Evolutionary conservation across 257 asterid species (phyloP), one percentile per base, ranked within the genome.

Genomic region (Dorcoceras hygrometricum): DNA sequence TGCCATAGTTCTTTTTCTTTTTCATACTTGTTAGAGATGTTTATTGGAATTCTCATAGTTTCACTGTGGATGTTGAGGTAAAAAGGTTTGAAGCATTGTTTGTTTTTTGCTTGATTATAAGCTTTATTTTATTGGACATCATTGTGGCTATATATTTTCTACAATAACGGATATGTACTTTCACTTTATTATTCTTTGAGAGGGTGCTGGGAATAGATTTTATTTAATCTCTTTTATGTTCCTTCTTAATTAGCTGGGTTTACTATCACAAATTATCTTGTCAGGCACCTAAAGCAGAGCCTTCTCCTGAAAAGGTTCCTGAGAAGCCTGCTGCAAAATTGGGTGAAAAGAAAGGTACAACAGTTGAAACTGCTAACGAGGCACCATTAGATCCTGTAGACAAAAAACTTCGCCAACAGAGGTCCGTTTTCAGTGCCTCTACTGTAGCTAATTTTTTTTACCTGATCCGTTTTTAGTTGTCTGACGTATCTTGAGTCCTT

Each of bases 341-440:
- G 7, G 57, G 26, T 73, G 91, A 87, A 51, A 85, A 84, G 86
- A 85, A 87, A 76, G 89, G 75, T 69, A 82, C 81, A 75, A 81
- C 76, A 54, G 84, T 68, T 48, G 92, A 82, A 81, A 73, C 71
- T 50, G 65, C 67, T 10, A 72, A 70, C 63, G 20, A 14, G 8
- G 91, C 69, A 65, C 88, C 89, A 22, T 68, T 89, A 70, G 97
- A 94, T 78, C 94, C 99, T 55, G 16, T 80, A 27, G 90, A 83
- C 70, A 96, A 91, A 77, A 94, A 94, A 75, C 96, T 94, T 75
- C 96, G 88, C 65, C 97, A 86, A 72, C 98, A 92, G 77, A 86
- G 98, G 96, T 90, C 32, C 5, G 68, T n/a, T 32, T n/a, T 18
- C 62, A 65, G 51, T 25, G 20, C 50, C 71, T 16, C 66, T 58